Percentiles rank a stretch among this genome's conserved stretches.
These are phyloP conservation scores for Aspergillus heteromorphus DNA, from an alignment of 495 filamentous ascomycete genomes.

Conservation along the genomic window DNA sequence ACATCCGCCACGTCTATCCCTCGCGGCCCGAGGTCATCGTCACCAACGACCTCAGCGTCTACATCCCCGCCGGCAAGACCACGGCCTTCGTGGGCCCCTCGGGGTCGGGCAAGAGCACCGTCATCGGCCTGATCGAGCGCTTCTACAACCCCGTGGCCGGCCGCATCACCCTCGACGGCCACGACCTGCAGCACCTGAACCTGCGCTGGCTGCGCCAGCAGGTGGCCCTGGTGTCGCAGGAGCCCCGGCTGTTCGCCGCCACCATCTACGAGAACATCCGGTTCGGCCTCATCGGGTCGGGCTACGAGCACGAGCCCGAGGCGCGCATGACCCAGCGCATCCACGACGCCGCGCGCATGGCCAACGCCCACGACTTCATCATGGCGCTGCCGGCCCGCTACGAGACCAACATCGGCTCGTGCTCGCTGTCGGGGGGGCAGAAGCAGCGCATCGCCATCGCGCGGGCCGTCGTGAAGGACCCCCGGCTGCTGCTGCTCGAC, in stretches of 20 bases:
- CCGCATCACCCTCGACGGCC: conserved; percentile 72
- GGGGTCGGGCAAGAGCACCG: conserved; percentile 86
- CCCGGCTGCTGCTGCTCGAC: conserved; percentile 88
- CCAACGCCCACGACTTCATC: conserved; percentile 92
- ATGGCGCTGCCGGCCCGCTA: conserved; percentile 74
- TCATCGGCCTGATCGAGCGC: conserved; percentile 84
- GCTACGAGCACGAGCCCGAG: conserved; percentile 56
- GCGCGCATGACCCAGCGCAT: conserved; percentile 63
- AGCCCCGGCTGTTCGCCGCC: conserved; percentile 66
- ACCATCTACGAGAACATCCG: conserved; percentile 83
- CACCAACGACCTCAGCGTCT: conserved; percentile 71
- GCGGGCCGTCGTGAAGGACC: conserved; percentile 83
- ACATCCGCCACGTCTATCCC: conserved; percentile 88
- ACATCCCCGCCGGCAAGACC: conserved; percentile 78
- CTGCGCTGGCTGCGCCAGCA: conserved; percentile 87
- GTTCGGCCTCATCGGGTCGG: conserved; percentile 84
- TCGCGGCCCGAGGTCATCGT: conserved; percentile 85
- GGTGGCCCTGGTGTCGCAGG: conserved; percentile 81
- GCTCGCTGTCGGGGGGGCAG: conserved; percentile 87
- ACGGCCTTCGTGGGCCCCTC: conserved; percentile 84
- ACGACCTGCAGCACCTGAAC: conserved; percentile 74
- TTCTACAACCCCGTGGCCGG: conserved; percentile 92
- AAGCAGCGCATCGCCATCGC: conserved; percentile 92
- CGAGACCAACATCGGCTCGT: conserved; percentile 87
- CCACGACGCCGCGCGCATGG: conserved; percentile 73